phyloP scores from a whole-genome alignment of 176 grass and related monocot genomes.

The Oryza brachyantha region DNA sequence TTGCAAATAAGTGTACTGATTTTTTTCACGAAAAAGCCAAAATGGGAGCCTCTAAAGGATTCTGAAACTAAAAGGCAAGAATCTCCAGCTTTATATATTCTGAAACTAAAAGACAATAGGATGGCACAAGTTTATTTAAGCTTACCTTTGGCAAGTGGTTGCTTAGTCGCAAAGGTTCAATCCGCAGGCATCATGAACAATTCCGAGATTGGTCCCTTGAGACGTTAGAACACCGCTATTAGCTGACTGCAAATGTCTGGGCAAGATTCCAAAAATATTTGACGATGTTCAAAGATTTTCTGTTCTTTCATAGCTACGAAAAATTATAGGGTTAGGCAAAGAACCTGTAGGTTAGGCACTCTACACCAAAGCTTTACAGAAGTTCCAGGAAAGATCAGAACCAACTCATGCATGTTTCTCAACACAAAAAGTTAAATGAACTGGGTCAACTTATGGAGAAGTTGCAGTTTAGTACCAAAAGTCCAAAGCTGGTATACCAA shows the following conservation, averaged over 20 bases:
- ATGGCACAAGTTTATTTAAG: background rate
- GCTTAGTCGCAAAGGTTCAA: slow-evolving; percentile 38
- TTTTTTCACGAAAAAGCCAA: too few relatives aligned
- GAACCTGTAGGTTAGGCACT: slow-evolving; percentile 46
- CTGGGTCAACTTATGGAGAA: background rate
- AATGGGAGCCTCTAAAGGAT: too few relatives aligned
- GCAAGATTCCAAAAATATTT: slow-evolving; percentile 17
- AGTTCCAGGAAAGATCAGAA: background rate
- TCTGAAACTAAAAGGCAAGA: background rate
- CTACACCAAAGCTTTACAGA: slow-evolving; percentile 8
- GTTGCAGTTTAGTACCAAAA: background rate
- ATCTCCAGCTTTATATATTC: background rate
- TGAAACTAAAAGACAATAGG: background rate
- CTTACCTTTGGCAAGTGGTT: slow-evolving; percentile 39
- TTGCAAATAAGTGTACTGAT: too few relatives aligned
- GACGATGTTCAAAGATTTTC: slow-evolving; percentile 5
- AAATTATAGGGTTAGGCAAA: slow-evolving; percentile 45
- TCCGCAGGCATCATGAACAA: slow-evolving; percentile 14
- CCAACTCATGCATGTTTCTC: slow-evolving; percentile 9
- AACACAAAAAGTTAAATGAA: background rate
- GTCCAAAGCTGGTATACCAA: background rate
- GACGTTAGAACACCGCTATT: background rate
- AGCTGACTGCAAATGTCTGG: slow-evolving; percentile 16
- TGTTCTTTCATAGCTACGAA: slow-evolving; percentile 26
- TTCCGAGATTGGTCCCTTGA: slow-evolving; percentile 12